phyloP scores from a whole-genome alignment of 140 eudicot genomes.

The Ambrosia hybrid region DNA sequence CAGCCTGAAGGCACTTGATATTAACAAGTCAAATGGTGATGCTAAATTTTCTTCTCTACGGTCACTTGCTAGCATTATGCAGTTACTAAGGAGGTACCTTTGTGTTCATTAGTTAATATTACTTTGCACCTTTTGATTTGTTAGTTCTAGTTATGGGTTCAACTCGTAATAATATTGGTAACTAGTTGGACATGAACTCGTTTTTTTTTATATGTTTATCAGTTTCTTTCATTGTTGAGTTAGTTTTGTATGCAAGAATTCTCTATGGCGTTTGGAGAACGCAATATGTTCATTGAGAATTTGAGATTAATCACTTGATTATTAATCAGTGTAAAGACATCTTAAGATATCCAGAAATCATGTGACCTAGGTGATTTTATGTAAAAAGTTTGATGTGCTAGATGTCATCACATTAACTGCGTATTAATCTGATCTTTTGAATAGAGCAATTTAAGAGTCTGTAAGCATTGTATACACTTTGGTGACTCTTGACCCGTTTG shows the following conservation, averaged over 20 bases:
- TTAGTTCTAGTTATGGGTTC: not conserved
- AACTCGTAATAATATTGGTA: conserved; percentile 1
- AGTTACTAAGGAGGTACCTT: conserved; percentile 54
- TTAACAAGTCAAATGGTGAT: conserved; percentile 62
- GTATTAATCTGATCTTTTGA: not conserved
- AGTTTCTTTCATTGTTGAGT: not conserved
- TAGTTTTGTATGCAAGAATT: not conserved
- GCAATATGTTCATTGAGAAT: not conserved
- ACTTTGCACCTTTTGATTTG: not conserved
- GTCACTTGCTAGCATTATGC: conserved; percentile 65
- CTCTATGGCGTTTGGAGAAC: not conserved
- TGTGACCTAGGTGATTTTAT: not conserved
- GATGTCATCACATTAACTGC: not conserved
- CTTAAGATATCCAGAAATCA: conserved; percentile 1
- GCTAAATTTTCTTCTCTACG: conserved; percentile 52
- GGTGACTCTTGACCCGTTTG: not conserved
- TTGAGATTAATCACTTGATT: not conserved
- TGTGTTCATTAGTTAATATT: not conserved
- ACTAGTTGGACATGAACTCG: not conserved
- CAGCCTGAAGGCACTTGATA: conserved; percentile 48
- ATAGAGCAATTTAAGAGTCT: not conserved
- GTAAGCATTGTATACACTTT: no score
- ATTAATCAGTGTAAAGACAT: conserved; percentile 4
- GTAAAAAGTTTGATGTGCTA: no score
- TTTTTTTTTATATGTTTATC: not conserved